Percentiles rank a stretch among this genome's conserved stretches.
Conservation (phyloP, 495 filamentous ascomycete genomes). For the Lasiosphaeria hispida region DNA sequence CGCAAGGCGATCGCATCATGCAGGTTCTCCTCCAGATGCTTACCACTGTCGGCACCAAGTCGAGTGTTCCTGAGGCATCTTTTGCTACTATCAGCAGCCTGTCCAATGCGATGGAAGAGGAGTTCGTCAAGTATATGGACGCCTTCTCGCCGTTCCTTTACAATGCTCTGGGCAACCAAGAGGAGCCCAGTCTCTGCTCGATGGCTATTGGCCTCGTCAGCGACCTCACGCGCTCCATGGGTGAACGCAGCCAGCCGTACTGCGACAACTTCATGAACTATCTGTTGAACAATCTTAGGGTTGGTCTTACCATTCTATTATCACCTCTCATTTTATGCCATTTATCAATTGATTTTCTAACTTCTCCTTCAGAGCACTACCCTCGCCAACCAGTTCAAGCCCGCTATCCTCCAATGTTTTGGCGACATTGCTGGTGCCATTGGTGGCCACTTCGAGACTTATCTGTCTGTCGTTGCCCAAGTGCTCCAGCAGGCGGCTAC, state of each 20-base stretch:
- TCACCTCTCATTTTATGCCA: not conserved
- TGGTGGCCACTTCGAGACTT: constrained; percentile 85
- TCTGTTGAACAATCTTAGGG: constrained; percentile 82
- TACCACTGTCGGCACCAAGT: constrained; percentile 74
- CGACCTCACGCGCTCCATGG: constrained; percentile 88
- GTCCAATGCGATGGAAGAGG: constrained; percentile 82
- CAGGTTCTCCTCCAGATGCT: constrained; percentile 77
- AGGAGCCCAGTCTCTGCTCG: constrained; percentile 87
- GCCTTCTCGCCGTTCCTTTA: constrained; percentile 86
- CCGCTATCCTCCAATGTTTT: constrained; percentile 95
- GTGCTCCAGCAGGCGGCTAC: constrained; percentile 89
- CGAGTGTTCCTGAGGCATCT: constrained; percentile 87
- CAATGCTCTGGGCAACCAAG: constrained; percentile 89
- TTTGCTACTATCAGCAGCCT: constrained; percentile 87
- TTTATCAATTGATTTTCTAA: constrained; percentile 26
- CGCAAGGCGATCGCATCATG: constrained; percentile 93
- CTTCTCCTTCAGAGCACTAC: constrained; percentile 53
- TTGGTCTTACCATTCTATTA: constrained; percentile 43
- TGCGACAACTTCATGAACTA: constrained; percentile 98
- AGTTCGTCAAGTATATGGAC: constrained; percentile 96
- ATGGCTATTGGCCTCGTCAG: constrained; percentile 98
- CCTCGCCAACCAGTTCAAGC: constrained; percentile 94
- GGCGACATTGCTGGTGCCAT: constrained; percentile 98
- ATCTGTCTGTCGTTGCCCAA: constrained; percentile 85
- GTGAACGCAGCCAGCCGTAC: constrained; percentile 84